Base-by-base conservation (phyloP, 2,329 filamentous ascomycete genomes). In the Curvularia hawaiiensis region DNA sequence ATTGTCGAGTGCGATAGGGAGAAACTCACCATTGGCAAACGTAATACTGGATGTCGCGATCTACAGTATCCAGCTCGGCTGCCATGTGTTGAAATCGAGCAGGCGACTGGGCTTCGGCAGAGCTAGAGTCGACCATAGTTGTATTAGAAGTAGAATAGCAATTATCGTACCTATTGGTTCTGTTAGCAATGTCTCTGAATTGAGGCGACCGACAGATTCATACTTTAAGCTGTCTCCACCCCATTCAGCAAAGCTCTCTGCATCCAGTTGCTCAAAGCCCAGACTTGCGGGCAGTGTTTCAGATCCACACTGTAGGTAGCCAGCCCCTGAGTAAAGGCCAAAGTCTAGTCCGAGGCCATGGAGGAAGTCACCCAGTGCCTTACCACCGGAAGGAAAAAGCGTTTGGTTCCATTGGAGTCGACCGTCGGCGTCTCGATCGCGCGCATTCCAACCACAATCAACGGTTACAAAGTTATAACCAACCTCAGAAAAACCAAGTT, bases 191-290 rank as follows among this genome's bases (percentile, higher is more conserved):
- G 81, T 83, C 3, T 12, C 14, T 12, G 39, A 7, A 3, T n/a
- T 20, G 14, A 14, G 18, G 24, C 2, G 3, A 6, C 35, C 3
- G 8, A n/a, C 4, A 6, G 3, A 12, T 22, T n/a, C 16, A 71
- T 72, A 86, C 79, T 86, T 86, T 11, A 86, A 70, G 0, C 66
- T 68, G 51, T 77, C 74, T 10, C 73, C 69, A 10, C 70, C 73
- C 74, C 74, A 77, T 20, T 69, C 64, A 1, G 83, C 82, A 66
- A 84, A 88, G 0, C 83, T 82, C 41, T 80, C 71, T 1, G 85
- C 86, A 69, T 89, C 87, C 16, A 84, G 71, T 1, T 78, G 71
- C 63, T 89, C 86, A 62, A 83, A 80, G 1, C 83, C 85, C 33
- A 68, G 46, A 58, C 66, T 68, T 0, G 80, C 82, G 8, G 82